A percentile compares a stretch with the other conserved stretches of the same genome.
Conservation (phyloP, 179 eudicot species). For the Pouteria campechiana region DNA sequence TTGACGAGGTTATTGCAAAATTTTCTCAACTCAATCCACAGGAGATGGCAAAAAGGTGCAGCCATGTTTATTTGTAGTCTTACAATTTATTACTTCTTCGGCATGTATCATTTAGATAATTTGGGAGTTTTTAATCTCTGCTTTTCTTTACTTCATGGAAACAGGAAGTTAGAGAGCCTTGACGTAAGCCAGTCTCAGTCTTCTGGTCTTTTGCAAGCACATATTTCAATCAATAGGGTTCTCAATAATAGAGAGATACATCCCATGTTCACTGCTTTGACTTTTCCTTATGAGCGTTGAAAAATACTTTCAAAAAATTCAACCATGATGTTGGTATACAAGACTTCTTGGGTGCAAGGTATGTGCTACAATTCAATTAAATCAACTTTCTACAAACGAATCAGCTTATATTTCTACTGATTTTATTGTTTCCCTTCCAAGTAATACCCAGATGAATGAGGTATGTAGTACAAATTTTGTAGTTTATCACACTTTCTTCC, state of each 20-base stretch:
- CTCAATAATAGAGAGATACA: neutral
- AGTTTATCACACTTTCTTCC: neutral
- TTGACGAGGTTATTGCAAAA: constrained; percentile 78
- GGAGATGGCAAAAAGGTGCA: constrained; percentile 78
- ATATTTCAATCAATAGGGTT: too few relatives aligned
- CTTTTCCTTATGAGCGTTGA: constrained; percentile 48
- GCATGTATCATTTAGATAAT: neutral
- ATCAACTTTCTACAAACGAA: neutral
- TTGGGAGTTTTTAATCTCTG: constrained; percentile 4
- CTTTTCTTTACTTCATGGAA: constrained; percentile 13
- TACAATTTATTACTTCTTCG: neutral
- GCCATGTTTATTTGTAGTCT: neutral
- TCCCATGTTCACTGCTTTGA: neutral
- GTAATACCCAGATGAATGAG: constrained; percentile 80
- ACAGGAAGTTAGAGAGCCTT: constrained; percentile 95
- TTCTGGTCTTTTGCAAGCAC: neutral
- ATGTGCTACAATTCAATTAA: constrained; percentile 3
- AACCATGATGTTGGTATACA: constrained; percentile 86
- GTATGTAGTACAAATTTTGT: constrained; percentile 20
- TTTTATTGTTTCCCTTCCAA: constrained; percentile 16
- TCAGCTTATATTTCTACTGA: constrained; percentile 8
- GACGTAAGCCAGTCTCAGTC: constrained; percentile 44
- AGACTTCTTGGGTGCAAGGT: constrained; percentile 82
- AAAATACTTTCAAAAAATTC: constrained; percentile 89
- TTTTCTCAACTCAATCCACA: constrained; percentile 78